phyloP scores from a whole-genome alignment of 2,329 filamentous ascomycete genomes.

The Fusarium mexicanum region DNA sequence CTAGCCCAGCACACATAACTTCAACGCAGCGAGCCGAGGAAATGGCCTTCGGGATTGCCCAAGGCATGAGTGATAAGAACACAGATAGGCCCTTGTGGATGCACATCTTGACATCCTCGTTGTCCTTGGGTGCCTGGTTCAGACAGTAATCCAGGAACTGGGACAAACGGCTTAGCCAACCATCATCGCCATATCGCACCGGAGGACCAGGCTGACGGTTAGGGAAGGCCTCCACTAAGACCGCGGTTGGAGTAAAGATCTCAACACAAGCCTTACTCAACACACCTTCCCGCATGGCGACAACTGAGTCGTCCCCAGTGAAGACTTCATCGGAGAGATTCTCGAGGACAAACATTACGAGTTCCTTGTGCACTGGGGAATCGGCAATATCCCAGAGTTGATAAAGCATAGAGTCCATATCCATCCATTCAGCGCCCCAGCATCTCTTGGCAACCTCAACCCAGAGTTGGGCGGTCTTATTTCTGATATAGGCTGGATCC shows the following conservation, averaged over 20 bases:
- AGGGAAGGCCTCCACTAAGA: conserved; percentile 80
- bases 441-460: conserved; percentile 91
- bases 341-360: conserved; percentile 89
- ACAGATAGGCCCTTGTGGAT: conserved; percentile 81
- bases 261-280: conserved; percentile 92
- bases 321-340: conserved; percentile 95
- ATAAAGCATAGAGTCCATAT: conserved; percentile 89
- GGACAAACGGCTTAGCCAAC: conserved; percentile 85
- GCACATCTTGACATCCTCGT: conserved; percentile 73
- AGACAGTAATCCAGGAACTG: conserved; percentile 79
- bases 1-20: conserved; percentile 76
- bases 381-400: conserved; percentile 80
- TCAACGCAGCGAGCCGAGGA: conserved; percentile 75
- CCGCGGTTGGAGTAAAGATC: conserved; percentile 83
- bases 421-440: conserved; percentile 93
- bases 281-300: conserved; percentile 81
- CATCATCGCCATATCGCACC: conserved; percentile 81
- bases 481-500: conserved; percentile 85
- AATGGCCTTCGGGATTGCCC: conserved; percentile 88
- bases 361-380: conserved; percentile 75
- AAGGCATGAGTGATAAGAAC: conserved; percentile 81
- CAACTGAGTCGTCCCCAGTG: conserved; percentile 86
- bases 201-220: conserved; percentile 74
- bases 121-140: conserved; percentile 69
- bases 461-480: conserved; percentile 95